Percentiles rank a stretch among this genome's conserved stretches.
Conservation (phyloP, 805 yeast species). For the Metschnikowia picachoensis region DNA sequence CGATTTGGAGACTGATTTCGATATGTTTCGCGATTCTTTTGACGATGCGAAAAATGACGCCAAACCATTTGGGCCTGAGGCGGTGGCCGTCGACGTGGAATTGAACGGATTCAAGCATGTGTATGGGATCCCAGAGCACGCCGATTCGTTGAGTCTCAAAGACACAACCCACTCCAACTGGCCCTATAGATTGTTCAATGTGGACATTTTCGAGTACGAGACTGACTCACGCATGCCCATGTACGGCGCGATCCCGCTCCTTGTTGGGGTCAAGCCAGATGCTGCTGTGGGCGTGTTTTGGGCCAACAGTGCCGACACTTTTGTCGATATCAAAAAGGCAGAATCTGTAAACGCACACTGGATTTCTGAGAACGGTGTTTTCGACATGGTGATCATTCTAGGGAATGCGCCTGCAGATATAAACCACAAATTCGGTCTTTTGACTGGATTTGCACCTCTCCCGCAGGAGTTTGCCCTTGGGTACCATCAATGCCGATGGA, state of each 20-base stretch:
- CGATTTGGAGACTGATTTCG: slow-evolving; percentile 58
- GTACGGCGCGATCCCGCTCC: slow-evolving; percentile 93
- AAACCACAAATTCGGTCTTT: slow-evolving; percentile 53
- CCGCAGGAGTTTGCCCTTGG: slow-evolving; percentile 82
- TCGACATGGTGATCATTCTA: slow-evolving; percentile 70
- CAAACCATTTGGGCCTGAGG: slow-evolving; percentile 82
- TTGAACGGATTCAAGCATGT: slow-evolving; percentile 60
- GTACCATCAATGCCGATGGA: slow-evolving; percentile 97
- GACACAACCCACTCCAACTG: slow-evolving; percentile 56
- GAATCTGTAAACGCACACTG: slow-evolving; percentile 63
- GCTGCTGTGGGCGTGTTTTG: slow-evolving; percentile 78
- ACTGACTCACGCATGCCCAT: slow-evolving; percentile 77
- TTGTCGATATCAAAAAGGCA: slow-evolving; percentile 61
- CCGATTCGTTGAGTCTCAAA: slow-evolving; percentile 69
- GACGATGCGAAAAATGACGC: slow-evolving; percentile 62
- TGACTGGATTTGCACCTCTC: slow-evolving; percentile 70
- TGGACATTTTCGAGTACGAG: slow-evolving; percentile 93
- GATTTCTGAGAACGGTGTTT: slow-evolving; percentile 86
- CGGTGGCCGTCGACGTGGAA: slow-evolving; percentile 74
- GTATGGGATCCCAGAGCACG: slow-evolving; percentile 97
- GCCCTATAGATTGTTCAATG: slow-evolving; percentile 88
- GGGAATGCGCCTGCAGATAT: slow-evolving; percentile 57
- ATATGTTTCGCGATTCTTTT: slow-evolving; percentile 70
- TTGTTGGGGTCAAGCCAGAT: slow-evolving; percentile 62
- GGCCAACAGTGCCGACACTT: slow-evolving; percentile 92